phyloP scores from a whole-genome alignment of 306 rosid species.

The Vicia sativa region DNA sequence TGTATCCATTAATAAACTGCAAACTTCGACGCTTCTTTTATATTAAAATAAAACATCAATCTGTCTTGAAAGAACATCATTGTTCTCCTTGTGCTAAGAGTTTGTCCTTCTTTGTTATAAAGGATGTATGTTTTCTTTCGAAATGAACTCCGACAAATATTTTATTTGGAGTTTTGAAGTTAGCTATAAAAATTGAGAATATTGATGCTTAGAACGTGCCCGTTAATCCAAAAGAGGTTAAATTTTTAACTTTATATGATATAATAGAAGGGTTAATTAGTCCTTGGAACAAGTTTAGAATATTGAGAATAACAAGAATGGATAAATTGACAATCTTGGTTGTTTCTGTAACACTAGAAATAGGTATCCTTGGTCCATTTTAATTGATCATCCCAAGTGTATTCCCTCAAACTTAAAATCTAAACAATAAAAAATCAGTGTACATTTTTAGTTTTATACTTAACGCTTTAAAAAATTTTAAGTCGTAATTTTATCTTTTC shows the following conservation, averaged over 20 bases:
- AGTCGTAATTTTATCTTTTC: too few species aligned
- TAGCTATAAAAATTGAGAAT: conserved; percentile 11
- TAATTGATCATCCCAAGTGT: neutral
- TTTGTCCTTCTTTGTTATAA: conserved; percentile 26
- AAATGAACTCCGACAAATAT: conserved; percentile 31
- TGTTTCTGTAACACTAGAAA: neutral
- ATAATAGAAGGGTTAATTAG: neutral
- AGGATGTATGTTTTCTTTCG: conserved; percentile 33
- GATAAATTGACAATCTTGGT: conserved; percentile 8
- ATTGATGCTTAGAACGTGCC: conserved; percentile 36
- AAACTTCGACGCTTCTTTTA: conserved; percentile 22
- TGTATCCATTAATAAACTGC: neutral
- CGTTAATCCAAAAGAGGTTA: conserved; percentile 24
- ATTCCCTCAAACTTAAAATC: neutral
- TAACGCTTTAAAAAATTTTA: too few species aligned
- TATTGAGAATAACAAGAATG: conserved; percentile 35
- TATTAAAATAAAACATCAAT: neutral
- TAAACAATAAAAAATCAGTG: too few species aligned
- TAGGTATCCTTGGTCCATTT: neutral
- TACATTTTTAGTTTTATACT: too few species aligned
- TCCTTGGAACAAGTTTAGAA: conserved; percentile 17
- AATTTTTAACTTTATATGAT: conserved; percentile 14
- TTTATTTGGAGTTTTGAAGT: conserved; percentile 11
- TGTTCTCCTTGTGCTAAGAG: conserved; percentile 43
- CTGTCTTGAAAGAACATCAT: neutral